Evolutionary conservation across 176 grass and related monocot genomes (phyloP).

Genomic region (Stipa capillata): DNA sequence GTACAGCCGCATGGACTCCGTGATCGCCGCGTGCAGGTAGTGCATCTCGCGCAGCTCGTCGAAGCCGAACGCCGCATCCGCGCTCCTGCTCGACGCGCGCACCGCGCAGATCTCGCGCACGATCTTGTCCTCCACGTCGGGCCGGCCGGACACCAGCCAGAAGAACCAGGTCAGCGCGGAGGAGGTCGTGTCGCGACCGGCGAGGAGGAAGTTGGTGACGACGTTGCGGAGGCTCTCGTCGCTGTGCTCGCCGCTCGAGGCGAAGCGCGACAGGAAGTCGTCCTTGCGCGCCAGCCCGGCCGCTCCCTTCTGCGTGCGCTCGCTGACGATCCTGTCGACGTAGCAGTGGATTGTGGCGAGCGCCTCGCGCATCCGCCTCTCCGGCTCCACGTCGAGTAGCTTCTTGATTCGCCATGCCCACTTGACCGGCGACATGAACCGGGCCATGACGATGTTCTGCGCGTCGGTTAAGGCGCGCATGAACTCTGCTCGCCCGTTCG

Average conservation of each 20-base stretch:
- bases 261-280: conserved; percentile 61
- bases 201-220: conserved; percentile 59
- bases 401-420: conserved; percentile 49
- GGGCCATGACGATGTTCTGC: conserved; percentile 12
- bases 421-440: conserved; percentile 45
- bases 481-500: conserved; percentile 4
- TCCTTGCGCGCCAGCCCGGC: neutral
- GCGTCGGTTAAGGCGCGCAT: conserved; percentile 36
- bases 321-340: conserved; percentile 23
- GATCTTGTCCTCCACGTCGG: conserved; percentile 42
- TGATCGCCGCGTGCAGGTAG: conserved; percentile 51
- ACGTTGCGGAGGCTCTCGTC: conserved; percentile 45
- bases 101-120: conserved; percentile 30
- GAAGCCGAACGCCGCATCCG: conserved; percentile 18
- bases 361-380: conserved; percentile 30
- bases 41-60: conserved; percentile 58
- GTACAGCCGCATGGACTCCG: conserved; percentile 66
- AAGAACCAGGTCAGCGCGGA: conserved; percentile 77
- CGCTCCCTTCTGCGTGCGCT: neutral
- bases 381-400: conserved; percentile 37
- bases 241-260: conserved; percentile 19
- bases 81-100: neutral
- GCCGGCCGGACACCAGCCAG: conserved; percentile 43
- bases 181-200: conserved; percentile 65
- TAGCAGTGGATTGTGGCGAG: conserved; percentile 31